These are phyloP conservation scores for Bipolaris sorokiniana DNA, from an alignment of 2,329 filamentous ascomycete species.

Conservation along the genomic window DNA sequence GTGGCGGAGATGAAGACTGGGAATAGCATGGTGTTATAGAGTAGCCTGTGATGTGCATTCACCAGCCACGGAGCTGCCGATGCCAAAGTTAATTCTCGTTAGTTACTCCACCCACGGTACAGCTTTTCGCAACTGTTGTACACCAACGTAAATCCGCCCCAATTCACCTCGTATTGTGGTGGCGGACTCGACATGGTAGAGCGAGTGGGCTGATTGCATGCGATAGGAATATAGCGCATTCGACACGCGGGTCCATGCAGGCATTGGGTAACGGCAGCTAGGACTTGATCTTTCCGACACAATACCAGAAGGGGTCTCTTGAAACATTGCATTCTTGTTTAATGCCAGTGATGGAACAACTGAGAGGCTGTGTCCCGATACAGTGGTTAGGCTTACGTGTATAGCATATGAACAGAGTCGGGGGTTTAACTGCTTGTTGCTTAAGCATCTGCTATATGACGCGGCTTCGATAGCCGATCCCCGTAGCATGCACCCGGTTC, in stretches of 20 bases:
- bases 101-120: not conserved
- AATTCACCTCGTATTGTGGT: constrained; percentile 6
- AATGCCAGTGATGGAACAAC: not conserved
- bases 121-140: not conserved
- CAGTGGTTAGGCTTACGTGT: not conserved
- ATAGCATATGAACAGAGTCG: not conserved
- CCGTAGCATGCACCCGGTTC: too few relatives aligned
- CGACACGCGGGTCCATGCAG: not conserved
- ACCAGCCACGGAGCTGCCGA: constrained; percentile 7
- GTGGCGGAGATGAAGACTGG: constrained; percentile 3
- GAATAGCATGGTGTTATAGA: not conserved
- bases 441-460: too few relatives aligned
- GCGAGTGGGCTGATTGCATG: not conserved
- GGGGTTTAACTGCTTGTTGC: not conserved
- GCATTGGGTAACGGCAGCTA: not conserved
- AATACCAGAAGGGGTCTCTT: not conserved
- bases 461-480: too few relatives aligned
- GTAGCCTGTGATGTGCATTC: not conserved
- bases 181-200: not conserved
- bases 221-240: not conserved
- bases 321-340: not conserved
- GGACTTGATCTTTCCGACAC: not conserved
- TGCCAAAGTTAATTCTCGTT: constrained; percentile 1
- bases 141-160: not conserved
- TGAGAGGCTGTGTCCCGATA: too few relatives aligned